phyloP scores from a whole-genome alignment of 306 rosid genomes.

The Vachellia collinsii region DNA sequence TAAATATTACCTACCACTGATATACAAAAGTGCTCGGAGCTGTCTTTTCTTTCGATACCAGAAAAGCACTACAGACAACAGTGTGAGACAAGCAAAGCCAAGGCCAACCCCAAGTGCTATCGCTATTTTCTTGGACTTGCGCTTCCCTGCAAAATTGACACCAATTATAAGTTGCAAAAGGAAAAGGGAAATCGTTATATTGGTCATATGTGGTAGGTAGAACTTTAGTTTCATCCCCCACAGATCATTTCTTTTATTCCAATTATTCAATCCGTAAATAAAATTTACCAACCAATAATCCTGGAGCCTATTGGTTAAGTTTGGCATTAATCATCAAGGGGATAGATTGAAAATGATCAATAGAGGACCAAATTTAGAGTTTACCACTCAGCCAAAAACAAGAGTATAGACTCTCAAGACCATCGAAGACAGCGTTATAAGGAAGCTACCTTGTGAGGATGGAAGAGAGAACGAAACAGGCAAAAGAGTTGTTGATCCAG shows the following conservation, averaged over 20 bases:
- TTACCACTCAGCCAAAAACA: neutral
- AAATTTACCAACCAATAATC: neutral
- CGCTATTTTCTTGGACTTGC: constrained; percentile 66
- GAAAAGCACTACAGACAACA: constrained; percentile 55
- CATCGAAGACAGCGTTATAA: neutral
- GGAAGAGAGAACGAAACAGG: constrained; percentile 66
- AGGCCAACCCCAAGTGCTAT: constrained; percentile 85
- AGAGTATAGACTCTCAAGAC: constrained; percentile 3
- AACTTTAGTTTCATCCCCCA: neutral
- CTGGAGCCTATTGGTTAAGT: neutral
- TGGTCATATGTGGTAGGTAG: neutral
- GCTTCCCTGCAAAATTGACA: constrained; percentile 50
- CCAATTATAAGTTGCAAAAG: neutral
- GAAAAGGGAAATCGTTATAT: neutral
- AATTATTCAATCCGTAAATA: neutral
- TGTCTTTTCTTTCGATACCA: constrained; percentile 73
- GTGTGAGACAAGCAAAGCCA: constrained; percentile 58
- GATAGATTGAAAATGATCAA: neutral
- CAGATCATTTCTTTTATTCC: neutral
- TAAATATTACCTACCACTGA: constrained; percentile 59
- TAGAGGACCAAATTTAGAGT: neutral
- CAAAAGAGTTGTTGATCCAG: constrained; percentile 61
- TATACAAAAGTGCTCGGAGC: constrained; percentile 59
- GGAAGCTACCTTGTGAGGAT: constrained; percentile 58
- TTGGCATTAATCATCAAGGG: neutral